phyloP scores from a whole-genome alignment of 768 basidiomycete species.

The Termitomyces sp. region DNA sequence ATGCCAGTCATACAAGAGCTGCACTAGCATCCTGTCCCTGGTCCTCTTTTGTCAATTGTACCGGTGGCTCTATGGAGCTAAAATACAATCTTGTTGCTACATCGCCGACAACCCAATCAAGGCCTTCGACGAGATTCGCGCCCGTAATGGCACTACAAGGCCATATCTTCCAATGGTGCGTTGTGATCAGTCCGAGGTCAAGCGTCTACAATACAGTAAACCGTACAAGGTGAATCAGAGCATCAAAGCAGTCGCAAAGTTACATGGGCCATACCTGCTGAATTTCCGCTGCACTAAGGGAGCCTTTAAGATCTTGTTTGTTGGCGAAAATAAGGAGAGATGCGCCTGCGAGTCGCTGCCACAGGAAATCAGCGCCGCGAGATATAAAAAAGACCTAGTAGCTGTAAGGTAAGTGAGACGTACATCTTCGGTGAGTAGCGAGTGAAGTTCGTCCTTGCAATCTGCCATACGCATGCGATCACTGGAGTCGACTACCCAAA shows the following conservation, averaged over 20 bases:
- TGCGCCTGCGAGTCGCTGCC: slow-evolving; percentile 89
- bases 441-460: slow-evolving; percentile 83
- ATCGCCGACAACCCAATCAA: slow-evolving; percentile 91
- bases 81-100: slow-evolving; percentile 88
- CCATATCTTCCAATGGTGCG: slow-evolving; percentile 87
- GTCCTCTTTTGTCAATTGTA: not conserved
- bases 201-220: slow-evolving; percentile 6
- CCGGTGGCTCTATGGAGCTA: slow-evolving; percentile 36
- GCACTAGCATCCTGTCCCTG: not conserved
- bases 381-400: not conserved
- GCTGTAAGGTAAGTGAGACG: slow-evolving; percentile 20
- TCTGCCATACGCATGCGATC: slow-evolving; percentile 89
- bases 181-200: slow-evolving; percentile 72
- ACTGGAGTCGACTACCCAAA: slow-evolving; percentile 97
- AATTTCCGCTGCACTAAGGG: slow-evolving; percentile 80
- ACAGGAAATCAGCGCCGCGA: slow-evolving; percentile 8
- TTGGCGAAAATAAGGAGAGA: slow-evolving; percentile 92
- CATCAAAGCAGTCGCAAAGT: slow-evolving; percentile 7
- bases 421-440: slow-evolving; percentile 89
- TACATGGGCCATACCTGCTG: slow-evolving; percentile 48
- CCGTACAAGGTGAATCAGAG: not conserved
- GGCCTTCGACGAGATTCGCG: slow-evolving; percentile 73
- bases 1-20: not conserved
- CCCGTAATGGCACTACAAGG: slow-evolving; percentile 93
- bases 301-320: slow-evolving; percentile 92